Evolutionary conservation across 257 asterid genomes (phyloP).

Genomic region (Jacaranda mimosifolia): DNA sequence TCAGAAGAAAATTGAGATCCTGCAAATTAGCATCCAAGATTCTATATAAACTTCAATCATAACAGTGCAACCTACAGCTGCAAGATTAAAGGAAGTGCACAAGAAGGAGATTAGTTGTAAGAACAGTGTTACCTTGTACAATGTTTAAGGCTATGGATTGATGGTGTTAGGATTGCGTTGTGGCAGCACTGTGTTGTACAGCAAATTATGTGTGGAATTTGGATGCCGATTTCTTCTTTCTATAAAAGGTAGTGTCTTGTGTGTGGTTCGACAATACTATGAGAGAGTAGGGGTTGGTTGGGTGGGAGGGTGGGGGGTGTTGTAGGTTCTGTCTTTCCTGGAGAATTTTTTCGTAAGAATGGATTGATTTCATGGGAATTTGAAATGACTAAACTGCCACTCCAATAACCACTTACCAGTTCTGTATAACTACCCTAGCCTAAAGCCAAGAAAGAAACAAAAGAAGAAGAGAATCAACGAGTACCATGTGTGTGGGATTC

Average conservation of each 20-base stretch:
- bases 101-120: background rate
- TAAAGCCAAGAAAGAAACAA: background rate
- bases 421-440: background rate
- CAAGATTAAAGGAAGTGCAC: background rate
- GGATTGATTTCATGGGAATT: constrained; percentile 16
- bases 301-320: constrained; percentile 3
- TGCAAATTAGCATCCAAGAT: background rate
- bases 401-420: constrained; percentile 3
- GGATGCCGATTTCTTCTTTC: constrained; percentile 16
- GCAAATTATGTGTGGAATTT: constrained; percentile 18
- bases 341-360: constrained; percentile 26
- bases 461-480: background rate
- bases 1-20: constrained; percentile 12
- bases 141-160: constrained; percentile 15
- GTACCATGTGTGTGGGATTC: no score
- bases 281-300: background rate
- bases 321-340: constrained; percentile 26
- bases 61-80: background rate
- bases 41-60: background rate
- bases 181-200: background rate
- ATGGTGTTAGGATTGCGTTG: background rate
- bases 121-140: constrained; percentile 30
- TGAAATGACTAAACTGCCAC: constrained; percentile 44
- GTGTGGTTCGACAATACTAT: constrained; percentile 36
- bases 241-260: constrained; percentile 31